phyloP scores from a whole-genome alignment of 2,329 filamentous ascomycete genomes.

The Raffaelea deltoideospora region DNA sequence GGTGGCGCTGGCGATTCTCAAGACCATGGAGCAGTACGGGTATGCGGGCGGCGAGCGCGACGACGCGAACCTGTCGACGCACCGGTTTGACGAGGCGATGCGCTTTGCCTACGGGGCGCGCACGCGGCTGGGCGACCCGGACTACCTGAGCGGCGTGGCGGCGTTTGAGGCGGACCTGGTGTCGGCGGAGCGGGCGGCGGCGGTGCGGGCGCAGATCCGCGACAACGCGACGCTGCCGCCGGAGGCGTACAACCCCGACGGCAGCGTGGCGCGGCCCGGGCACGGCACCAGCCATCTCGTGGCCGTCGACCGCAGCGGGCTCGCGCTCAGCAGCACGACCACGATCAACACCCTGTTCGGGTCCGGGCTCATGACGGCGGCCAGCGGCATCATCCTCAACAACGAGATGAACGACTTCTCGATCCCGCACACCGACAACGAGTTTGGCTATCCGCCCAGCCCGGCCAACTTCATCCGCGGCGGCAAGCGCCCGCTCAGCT shows the following conservation, averaged over 20 bases:
- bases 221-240: slow-evolving; percentile 59
- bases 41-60: slow-evolving; percentile 25
- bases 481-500: slow-evolving; percentile 69
- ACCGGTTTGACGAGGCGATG: slow-evolving; percentile 77
- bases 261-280: slow-evolving; percentile 7
- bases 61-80: slow-evolving; percentile 53
- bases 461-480: slow-evolving; percentile 69
- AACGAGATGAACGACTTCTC: slow-evolving; percentile 70
- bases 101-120: slow-evolving; percentile 76
- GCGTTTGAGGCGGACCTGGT: slow-evolving; percentile 56
- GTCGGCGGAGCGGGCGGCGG: slow-evolving; percentile 37
- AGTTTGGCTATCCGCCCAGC: slow-evolving; percentile 72
- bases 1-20: slow-evolving; percentile 61
- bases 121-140: slow-evolving; percentile 68
- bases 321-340: slow-evolving; percentile 70
- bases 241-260: slow-evolving; percentile 52
- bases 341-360: slow-evolving; percentile 85
- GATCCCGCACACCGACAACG: slow-evolving; percentile 61
- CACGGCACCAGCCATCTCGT: slow-evolving; percentile 64
- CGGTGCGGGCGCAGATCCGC: slow-evolving; percentile 51
- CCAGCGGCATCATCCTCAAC: slow-evolving; percentile 70
- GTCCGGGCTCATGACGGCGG: slow-evolving; percentile 59
- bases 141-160: slow-evolving; percentile 49
- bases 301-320: slow-evolving; percentile 53
- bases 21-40: slow-evolving; percentile 66